Evolutionary conservation across 2,329 filamentous ascomycete genomes (phyloP), one percentile per base, ranked within the genome.

Genomic region (Exophiala aquamarina): DNA sequence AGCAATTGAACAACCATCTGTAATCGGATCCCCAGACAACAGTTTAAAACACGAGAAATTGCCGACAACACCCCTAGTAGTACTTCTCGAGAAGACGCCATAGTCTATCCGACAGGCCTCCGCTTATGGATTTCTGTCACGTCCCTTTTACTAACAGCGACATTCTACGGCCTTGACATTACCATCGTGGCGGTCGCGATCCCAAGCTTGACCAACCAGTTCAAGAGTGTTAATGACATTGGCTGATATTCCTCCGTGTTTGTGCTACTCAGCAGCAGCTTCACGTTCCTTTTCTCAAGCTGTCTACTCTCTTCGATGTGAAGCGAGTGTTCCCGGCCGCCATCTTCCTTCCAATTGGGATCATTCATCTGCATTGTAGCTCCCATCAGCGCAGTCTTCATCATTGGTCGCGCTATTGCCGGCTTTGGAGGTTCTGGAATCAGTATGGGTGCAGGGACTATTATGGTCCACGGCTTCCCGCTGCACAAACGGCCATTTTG

Each of bases 381-480:
- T 4, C 57, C 56, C 10, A 57, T 49, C 21, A 58, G 56, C 3
- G 48, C 41, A 4, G 47, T 57, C 2, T 48, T 67, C 15, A 65
- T 66, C 38, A 38, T 61, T 9, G 65, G 65, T 7, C 50, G 65
- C 18, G 62, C 63, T 8, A 59, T 67, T 26, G 49, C 58, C 20
- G 65, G 65, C 2, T 26, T 26, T 26, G 23, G 23, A 6, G 23
- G 23, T 6, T 26, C 60, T 14, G 65, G 65, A 11, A 56, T 67
- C 19, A 33, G 52, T 3, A 54, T 53, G 14, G 77, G 77, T 44
- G 65, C 66, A 2, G 76, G 71, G 65, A 73, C 71, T 4, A 58
- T 66, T 20, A 35, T 65, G 14, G 53, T 56, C 13, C 51, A 60
- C 13, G 57, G 17, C 61, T 67, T 47, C 58, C 66, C 58, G 15